Percentiles rank a stretch among this genome's conserved stretches.
These are phyloP conservation scores for Candida ortonii DNA, from an alignment of 805 yeast species.

Conservation along the genomic window DNA sequence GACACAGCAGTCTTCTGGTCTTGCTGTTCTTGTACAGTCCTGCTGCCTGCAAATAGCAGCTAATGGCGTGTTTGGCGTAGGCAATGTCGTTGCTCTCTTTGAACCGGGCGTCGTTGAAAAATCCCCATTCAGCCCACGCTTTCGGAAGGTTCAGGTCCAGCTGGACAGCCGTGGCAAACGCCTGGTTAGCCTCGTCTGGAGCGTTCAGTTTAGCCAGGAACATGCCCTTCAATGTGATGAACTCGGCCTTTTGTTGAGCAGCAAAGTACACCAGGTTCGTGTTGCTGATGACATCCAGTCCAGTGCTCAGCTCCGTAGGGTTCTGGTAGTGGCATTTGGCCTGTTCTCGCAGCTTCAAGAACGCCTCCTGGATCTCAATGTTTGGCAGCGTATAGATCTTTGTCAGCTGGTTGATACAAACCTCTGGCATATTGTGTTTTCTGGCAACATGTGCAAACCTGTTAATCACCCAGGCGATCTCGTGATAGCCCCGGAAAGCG, in stretches of 20 bases:
- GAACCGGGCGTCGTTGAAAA: slow-evolving; percentile 83
- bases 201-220: slow-evolving; percentile 87
- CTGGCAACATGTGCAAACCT: slow-evolving; percentile 98
- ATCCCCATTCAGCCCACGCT: slow-evolving; percentile 99
- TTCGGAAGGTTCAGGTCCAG: slow-evolving; percentile 90
- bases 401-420: slow-evolving; percentile 87
- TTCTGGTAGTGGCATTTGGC: slow-evolving; percentile 97
- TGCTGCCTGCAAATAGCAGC: slow-evolving; percentile 96
- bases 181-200: slow-evolving; percentile 94
- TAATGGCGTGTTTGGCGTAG: slow-evolving; percentile 88
- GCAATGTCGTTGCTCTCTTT: slow-evolving; percentile 77
- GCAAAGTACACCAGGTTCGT: slow-evolving; percentile 95
- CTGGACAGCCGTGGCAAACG: slow-evolving; percentile 97
- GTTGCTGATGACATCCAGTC: slow-evolving; percentile 93
- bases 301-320: slow-evolving; percentile 86
- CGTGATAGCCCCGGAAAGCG: slow-evolving; percentile 97
- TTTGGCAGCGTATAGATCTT: slow-evolving; percentile 94
- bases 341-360: slow-evolving; percentile 90
- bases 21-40: slow-evolving; percentile 92
- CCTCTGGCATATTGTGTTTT: slow-evolving; percentile 95
- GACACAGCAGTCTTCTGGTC: slow-evolving; percentile 79
- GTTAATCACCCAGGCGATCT: slow-evolving; percentile 98
- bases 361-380: slow-evolving; percentile 97
- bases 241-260: slow-evolving; percentile 96
- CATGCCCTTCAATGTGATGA: slow-evolving; percentile 97